Evolutionary conservation across 2,329 filamentous ascomycete genomes (phyloP), one percentile per base, ranked within the genome.

Genomic region (Colletotrichum higginsianum): DNA sequence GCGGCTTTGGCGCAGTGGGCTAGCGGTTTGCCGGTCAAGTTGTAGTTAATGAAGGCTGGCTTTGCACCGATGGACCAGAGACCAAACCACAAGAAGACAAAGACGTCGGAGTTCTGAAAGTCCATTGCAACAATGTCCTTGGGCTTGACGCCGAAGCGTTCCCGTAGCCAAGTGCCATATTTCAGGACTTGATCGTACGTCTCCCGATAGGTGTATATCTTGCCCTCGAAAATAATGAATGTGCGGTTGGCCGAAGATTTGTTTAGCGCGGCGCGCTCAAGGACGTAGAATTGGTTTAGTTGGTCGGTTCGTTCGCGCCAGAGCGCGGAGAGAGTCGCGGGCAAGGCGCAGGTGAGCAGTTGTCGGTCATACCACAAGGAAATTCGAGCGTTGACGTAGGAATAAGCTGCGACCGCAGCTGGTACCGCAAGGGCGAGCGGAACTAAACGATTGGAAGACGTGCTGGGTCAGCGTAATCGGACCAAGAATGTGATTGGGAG

Each of bases 11-110:
- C 85, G 75, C 93, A 96, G 81, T 98, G 94, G 3, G 89, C 80
- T 73, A 98, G 84, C 0, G 94, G 87, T 38, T 92, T 89, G 15
- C 91, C 92, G 0, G 88, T 87, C 60, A 97, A 84, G 78, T 96
- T 96, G 82, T 95, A 96, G 82, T 98, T 98, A 82, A 97, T 92
- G 76, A 96, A 94, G 0, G 94, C 94, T 0, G 94, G 94, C 67
- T 91, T 91, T 0, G 93, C 94, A 13, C 95, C 95, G 70, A 97
- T 90, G 40, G 91, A 90, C 94, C 94, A 97, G 42, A 97, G 82
- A 0, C 92, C 94, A 66, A 95, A 85, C 86, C 91, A 89, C 11
- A 97, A 74, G 78, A 95, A 93, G 38, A 96, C 77, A 77, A 94
- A 96, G 3, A 88, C 87, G n/a, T 94, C 90, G 50, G 90, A 93